Percentiles rank a stretch among this genome's conserved stretches.
Evolutionary conservation across 2,329 filamentous ascomycete genomes (phyloP).

Genomic region (Epichloe brachyelytri): DNA sequence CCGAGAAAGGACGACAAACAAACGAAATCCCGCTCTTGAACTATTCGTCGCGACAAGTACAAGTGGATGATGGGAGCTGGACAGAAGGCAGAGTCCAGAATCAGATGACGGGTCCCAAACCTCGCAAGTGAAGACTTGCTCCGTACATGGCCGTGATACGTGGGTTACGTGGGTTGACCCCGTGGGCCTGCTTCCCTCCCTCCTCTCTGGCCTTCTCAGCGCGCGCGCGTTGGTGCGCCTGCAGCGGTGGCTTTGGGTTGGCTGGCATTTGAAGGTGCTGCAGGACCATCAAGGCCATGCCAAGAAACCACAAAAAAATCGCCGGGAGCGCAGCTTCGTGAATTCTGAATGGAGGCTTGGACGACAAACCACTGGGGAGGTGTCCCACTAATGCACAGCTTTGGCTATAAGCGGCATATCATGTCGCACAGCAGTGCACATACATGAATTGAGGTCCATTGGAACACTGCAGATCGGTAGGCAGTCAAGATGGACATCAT

Average conservation of each 20-base stretch:
- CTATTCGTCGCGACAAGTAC: neutral
- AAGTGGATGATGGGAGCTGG: neutral
- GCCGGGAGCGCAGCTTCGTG: too few species aligned
- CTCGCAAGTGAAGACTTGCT: neutral
- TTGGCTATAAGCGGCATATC: neutral
- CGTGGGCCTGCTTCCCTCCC: conserved; percentile 5
- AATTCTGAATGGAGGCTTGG: neutral
- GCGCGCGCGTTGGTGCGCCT: conserved; percentile 4
- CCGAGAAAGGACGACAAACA: neutral
- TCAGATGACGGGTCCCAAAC: neutral
- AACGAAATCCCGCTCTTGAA: neutral
- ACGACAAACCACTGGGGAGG: neutral
- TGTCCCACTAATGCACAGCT: neutral
- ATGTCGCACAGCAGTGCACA: neutral
- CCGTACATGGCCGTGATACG: conserved; percentile 2
- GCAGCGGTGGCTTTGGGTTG: conserved; percentile 4
- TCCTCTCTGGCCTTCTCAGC: conserved; percentile 4
- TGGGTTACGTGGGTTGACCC: conserved; percentile 4
- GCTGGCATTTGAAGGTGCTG: conserved; percentile 7
- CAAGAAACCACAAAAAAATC: too few species aligned
- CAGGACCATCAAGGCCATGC: conserved; percentile 1
- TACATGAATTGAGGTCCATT: neutral
- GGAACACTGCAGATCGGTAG: neutral
- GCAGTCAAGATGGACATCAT: neutral
- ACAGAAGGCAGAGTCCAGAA: neutral